Percentiles rank a stretch among this genome's conserved stretches.
Conservation (phyloP, 2,329 filamentous ascomycete species). For the Bertia moriformis region DNA sequence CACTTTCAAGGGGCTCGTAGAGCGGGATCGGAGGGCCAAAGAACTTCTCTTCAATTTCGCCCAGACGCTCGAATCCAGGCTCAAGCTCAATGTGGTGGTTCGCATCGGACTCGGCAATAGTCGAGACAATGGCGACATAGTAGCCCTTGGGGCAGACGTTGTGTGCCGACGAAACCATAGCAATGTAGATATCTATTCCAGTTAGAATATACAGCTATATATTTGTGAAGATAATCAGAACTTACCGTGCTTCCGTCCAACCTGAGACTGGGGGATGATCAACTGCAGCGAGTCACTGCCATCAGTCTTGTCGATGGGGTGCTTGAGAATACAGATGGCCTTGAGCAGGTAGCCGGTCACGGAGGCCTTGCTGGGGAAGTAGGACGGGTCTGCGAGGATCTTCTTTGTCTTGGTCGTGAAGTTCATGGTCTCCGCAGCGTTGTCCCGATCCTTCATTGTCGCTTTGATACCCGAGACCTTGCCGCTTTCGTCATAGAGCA, state of each 20-base stretch:
- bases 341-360: conserved; percentile 82
- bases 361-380: conserved; percentile 82
- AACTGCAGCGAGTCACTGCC: conserved; percentile 82
- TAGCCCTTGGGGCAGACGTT: conserved; percentile 98
- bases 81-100: conserved; percentile 95
- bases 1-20: conserved; percentile 77
- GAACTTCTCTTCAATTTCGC: conserved; percentile 91
- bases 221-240: conserved; percentile 1
- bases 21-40: conserved; percentile 82
- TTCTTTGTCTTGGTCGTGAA: conserved; percentile 94
- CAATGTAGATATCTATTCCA: conserved; percentile 76
- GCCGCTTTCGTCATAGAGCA: conserved; percentile 59
- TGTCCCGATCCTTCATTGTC: conserved; percentile 75
- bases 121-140: conserved; percentile 96
- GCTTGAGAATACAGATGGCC: conserved; percentile 93
- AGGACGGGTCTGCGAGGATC: conserved; percentile 90
- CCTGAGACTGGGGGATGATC: conserved; percentile 95
- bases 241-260: conserved; percentile 87
- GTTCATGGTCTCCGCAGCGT: conserved; percentile 51
- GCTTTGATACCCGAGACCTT: conserved; percentile 95
- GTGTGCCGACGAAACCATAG: conserved; percentile 86
- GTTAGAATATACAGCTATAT: neutral
- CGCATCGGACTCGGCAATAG: conserved; percentile 77
- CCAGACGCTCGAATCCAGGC: conserved; percentile 80
- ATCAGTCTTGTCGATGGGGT: conserved; percentile 80